These are phyloP conservation scores for Trichoderma gamsii DNA, from an alignment of 495 filamentous ascomycete species.

Conservation along the genomic window DNA sequence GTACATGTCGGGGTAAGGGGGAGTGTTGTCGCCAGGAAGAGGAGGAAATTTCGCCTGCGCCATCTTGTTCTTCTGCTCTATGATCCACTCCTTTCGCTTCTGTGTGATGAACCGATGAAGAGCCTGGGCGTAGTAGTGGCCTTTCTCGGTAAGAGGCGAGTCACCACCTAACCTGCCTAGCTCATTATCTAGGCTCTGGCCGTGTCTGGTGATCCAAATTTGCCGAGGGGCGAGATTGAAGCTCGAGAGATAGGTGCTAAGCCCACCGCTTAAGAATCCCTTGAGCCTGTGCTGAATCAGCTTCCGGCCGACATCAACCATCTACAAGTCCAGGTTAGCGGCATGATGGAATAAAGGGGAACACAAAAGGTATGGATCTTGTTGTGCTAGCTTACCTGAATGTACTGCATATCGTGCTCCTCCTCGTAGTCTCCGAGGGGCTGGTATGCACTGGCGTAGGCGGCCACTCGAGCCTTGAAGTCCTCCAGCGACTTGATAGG, in stretches of 20 bases:
- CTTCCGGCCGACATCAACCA: conserved; percentile 97
- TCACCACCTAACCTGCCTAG: conserved; percentile 78
- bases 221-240: conserved; percentile 93
- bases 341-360: neutral
- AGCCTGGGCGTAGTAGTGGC: conserved; percentile 62
- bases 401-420: conserved; percentile 78
- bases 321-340: conserved; percentile 40
- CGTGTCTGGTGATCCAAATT: conserved; percentile 97
- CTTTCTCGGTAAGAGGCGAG: conserved; percentile 70
- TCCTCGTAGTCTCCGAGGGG: conserved; percentile 91
- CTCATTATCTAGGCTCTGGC: conserved; percentile 75
- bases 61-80: conserved; percentile 67
- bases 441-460: conserved; percentile 90
- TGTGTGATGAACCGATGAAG: conserved; percentile 70
- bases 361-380: neutral
- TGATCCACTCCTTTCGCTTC: conserved; percentile 69
- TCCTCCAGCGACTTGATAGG: conserved; percentile 74
- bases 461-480: conserved; percentile 87
- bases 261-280: conserved; percentile 85
- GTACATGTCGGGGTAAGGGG: conserved; percentile 81
- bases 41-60: conserved; percentile 72
- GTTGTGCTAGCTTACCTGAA: conserved; percentile 52
- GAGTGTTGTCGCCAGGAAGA: conserved; percentile 79
- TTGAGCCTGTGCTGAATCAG: conserved; percentile 82
- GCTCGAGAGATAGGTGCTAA: conserved; percentile 87